Conservation (phyloP, 2,329 filamentous ascomycete genomes). For the Rachicladosporium sp. region DNA sequence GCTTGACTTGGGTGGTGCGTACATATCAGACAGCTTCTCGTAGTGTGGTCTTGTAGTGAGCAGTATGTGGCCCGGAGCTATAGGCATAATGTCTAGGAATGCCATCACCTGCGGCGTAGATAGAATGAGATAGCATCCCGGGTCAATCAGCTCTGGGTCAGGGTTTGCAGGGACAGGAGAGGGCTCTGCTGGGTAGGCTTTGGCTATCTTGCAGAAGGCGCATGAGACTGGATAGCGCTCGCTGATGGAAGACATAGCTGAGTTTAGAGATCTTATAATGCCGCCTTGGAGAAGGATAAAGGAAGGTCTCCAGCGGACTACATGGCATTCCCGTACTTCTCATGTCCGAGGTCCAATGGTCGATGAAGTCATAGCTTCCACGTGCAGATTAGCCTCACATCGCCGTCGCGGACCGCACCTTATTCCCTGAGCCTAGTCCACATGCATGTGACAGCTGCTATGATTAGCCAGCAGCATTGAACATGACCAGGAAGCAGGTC, state of each 20-base stretch:
- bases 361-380: too few species aligned
- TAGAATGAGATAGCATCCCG: conserved; percentile 51
- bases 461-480: too few species aligned
- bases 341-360: too few species aligned
- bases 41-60: conserved; percentile 68
- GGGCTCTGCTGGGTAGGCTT: conserved; percentile 31
- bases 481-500: too few species aligned
- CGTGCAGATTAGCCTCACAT: too few species aligned
- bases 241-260: conserved; percentile 7
- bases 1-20: conserved; percentile 7
- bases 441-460: too few species aligned
- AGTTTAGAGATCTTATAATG: neutral
- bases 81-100: conserved; percentile 87
- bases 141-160: conserved; percentile 20
- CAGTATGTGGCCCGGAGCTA: conserved; percentile 71
- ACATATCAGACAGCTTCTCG: conserved; percentile 62
- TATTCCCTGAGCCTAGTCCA: too few species aligned
- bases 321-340: too few species aligned
- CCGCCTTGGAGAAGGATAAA: too few species aligned
- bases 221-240: conserved; percentile 35
- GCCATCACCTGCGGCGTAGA: conserved; percentile 67
- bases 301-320: too few species aligned
- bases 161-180: conserved; percentile 20
- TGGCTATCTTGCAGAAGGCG: conserved; percentile 47
- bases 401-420: too few species aligned